Percentiles rank a stretch among this genome's conserved stretches.
Evolutionary conservation across 2,329 filamentous ascomycete species (phyloP).

Genomic region (Exophiala sp.): DNA sequence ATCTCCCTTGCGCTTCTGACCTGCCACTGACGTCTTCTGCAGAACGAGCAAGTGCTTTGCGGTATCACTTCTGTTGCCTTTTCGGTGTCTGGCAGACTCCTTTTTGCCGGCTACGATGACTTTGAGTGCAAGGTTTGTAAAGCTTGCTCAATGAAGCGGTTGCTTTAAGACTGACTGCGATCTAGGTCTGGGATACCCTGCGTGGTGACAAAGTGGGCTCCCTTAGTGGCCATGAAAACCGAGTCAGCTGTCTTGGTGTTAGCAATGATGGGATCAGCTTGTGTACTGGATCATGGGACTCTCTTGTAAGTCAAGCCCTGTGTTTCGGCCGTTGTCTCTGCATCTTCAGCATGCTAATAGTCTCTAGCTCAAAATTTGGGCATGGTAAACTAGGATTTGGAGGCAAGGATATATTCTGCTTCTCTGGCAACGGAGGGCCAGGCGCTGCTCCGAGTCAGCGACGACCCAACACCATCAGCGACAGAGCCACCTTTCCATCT

Average conservation of each 20-base stretch:
- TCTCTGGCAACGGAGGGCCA: conserved; percentile 3
- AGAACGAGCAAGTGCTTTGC: conserved; percentile 96
- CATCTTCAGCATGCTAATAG: conserved; percentile 21
- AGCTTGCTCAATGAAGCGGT: background rate
- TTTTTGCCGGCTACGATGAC: conserved; percentile 97
- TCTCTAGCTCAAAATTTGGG: conserved; percentile 77
- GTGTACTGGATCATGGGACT: conserved; percentile 99
- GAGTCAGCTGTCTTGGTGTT: conserved; percentile 95
- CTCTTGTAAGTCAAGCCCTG: conserved; percentile 65
- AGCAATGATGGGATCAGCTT: conserved; percentile 99
- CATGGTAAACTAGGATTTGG: conserved; percentile 51
- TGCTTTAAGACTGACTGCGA: conserved; percentile 26
- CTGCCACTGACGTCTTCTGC: conserved; percentile 17
- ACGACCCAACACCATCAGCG: conserved; percentile 1
- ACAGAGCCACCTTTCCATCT: background rate
- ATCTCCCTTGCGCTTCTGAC: background rate
- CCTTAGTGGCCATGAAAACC: conserved; percentile 94
- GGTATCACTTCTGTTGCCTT: conserved; percentile 98
- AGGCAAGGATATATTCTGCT: conserved; percentile 13
- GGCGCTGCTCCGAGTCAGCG: conserved; percentile 2
- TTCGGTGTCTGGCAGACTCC: conserved; percentile 86
- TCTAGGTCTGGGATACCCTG: conserved; percentile 92
- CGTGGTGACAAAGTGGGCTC: conserved; percentile 96
- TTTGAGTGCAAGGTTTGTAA: conserved; percentile 94
- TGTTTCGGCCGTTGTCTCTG: background rate